Evolutionary conservation across 306 rosid genomes (phyloP).

Genomic region (Pueraria montana): DNA sequence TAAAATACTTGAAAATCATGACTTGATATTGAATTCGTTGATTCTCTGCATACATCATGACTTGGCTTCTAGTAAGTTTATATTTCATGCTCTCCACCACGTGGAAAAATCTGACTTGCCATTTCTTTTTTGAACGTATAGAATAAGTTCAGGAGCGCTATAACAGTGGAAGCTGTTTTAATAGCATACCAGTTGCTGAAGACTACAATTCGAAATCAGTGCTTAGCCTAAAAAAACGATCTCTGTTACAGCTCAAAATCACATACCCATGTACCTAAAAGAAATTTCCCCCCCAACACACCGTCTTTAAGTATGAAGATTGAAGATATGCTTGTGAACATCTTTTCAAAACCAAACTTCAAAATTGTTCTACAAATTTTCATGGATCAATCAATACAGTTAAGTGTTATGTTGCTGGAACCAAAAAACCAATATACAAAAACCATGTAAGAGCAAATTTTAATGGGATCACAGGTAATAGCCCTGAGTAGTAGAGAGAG

Average conservation of each 20-base stretch:
- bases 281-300: background rate
- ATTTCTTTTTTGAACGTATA: too few relatives aligned
- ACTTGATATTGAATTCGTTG: background rate
- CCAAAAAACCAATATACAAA: background rate
- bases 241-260: background rate
- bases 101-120: background rate
- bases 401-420: constrained; percentile 14
- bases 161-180: background rate
- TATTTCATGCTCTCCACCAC: background rate
- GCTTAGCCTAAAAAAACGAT: background rate
- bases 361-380: background rate
- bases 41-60: background rate
- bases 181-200: background rate
- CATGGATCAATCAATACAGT: constrained; percentile 9
- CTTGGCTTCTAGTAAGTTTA: background rate
- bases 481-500: constrained; percentile 31
- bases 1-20: background rate
- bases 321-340: background rate
- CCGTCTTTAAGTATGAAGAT: background rate
- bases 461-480: background rate
- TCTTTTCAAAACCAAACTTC: background rate
- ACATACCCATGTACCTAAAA: background rate
- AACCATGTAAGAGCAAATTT: background rate
- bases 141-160: too few relatives aligned
- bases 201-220: background rate